A percentile compares a stretch with the other conserved stretches of the same genome.
These are phyloP conservation scores for Nigrospora oryzae DNA, from an alignment of 2,329 filamentous ascomycete genomes.

Conservation along the genomic window DNA sequence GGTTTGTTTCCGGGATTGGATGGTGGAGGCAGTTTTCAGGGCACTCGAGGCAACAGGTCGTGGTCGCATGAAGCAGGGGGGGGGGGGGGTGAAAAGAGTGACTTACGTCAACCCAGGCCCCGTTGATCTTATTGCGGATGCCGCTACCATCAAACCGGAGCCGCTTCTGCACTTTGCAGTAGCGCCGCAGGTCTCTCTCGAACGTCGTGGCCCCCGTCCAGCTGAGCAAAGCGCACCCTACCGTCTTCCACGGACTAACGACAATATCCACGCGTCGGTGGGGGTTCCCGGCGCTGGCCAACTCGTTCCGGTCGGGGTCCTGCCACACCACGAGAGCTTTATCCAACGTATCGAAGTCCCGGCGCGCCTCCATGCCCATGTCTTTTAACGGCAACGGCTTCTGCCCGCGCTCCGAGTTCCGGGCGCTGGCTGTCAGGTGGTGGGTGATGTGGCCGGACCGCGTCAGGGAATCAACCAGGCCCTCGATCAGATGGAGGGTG, in stretches of 20 bases:
- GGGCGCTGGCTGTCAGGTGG: constrained; percentile 62
- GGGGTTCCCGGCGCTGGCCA: constrained; percentile 56
- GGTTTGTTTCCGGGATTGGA: too few species aligned
- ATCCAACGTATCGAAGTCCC: constrained; percentile 80
- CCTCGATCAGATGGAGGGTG: constrained; percentile 62
- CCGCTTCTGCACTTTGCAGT: constrained; percentile 61
- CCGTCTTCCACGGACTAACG: constrained; percentile 77
- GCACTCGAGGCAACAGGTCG: too few species aligned
- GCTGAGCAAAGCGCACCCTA: constrained; percentile 78
- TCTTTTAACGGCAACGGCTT: constrained; percentile 45
- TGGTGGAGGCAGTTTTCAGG: too few species aligned
- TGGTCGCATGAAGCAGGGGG: too few species aligned
- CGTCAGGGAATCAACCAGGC: constrained; percentile 67
- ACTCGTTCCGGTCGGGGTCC: constrained; percentile 41
- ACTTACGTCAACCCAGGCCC: constrained; percentile 53
- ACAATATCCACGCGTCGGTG: constrained; percentile 92
- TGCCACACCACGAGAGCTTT: constrained; percentile 94
- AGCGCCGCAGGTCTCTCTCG: constrained; percentile 73
- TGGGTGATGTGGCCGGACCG: constrained; percentile 67
- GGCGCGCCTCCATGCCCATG: constrained; percentile 29
- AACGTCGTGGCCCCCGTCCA: constrained; percentile 91
- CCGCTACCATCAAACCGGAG: constrained; percentile 93
- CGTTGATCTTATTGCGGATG: constrained; percentile 58
- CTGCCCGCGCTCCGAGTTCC: constrained; percentile 67
- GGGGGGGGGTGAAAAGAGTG: too few species aligned